Conservation (phyloP, 2,329 filamentous ascomycete genomes). For the Neonectria neomacrospora region DNA sequence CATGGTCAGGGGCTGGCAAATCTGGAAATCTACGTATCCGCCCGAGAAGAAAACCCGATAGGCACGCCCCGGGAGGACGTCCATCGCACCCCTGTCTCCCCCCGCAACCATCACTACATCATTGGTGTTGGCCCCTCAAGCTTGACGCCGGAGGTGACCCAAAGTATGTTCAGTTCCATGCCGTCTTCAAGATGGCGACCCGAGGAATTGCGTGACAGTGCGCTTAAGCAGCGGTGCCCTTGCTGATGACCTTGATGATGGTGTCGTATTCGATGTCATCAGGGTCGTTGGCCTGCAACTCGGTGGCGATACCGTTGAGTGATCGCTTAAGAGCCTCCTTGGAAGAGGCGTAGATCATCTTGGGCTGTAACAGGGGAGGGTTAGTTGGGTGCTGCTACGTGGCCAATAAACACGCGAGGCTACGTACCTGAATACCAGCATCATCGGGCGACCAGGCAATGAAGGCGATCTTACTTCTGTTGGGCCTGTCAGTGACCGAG, state of each 20-base stretch:
- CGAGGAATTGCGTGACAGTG: slow-evolving; percentile 26
- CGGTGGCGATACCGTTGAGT: slow-evolving; percentile 78
- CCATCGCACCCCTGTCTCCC: slow-evolving; percentile 32
- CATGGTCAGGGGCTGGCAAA: slow-evolving; percentile 45
- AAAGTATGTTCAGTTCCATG: slow-evolving; percentile 44
- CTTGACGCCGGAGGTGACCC: slow-evolving; percentile 39
- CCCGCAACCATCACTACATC: slow-evolving; percentile 43
- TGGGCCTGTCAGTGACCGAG: slow-evolving; percentile 30
- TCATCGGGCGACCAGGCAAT: slow-evolving; percentile 85
- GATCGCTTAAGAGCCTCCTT: slow-evolving; percentile 87
- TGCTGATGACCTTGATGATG: slow-evolving; percentile 74
- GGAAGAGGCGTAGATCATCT: slow-evolving; percentile 92
- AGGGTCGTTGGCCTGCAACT: slow-evolving; percentile 85
- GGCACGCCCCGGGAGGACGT: slow-evolving; percentile 32
- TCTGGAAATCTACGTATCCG: slow-evolving; percentile 44
- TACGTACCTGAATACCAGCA: slow-evolving; percentile 78
- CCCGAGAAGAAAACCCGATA: slow-evolving; percentile 41
- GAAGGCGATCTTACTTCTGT: slow-evolving; percentile 81
- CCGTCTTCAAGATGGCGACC: slow-evolving; percentile 37
- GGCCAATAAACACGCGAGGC: slow-evolving; percentile 61
- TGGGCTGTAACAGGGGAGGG: slow-evolving; percentile 64
- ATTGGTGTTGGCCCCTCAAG: slow-evolving; percentile 40
- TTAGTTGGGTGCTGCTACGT: slow-evolving; percentile 18
- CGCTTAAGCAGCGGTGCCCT: slow-evolving; percentile 65
- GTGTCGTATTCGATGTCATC: slow-evolving; percentile 84